These are phyloP conservation scores for Crithidia bombi DNA, from an alignment of 208 protist genomes.

Conservation along the genomic window DNA sequence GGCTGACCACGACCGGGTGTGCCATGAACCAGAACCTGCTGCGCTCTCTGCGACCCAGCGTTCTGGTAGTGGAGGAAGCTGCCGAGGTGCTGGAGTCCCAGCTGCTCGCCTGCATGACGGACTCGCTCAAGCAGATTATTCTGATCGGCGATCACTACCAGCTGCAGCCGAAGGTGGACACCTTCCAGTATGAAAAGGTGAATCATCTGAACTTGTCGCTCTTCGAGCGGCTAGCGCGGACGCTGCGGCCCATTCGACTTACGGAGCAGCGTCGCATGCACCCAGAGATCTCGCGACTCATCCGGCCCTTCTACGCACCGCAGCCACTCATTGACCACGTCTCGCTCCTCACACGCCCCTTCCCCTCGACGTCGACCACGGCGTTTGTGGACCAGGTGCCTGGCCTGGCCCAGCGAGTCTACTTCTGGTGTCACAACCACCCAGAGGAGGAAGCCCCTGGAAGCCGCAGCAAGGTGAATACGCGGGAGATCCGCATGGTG, in stretches of 20 bases:
- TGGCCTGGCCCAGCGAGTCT: slow-evolving; percentile 75
- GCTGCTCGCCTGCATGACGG: slow-evolving; percentile 91
- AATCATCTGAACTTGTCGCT: slow-evolving; percentile 90
- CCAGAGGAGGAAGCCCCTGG: slow-evolving; percentile 81
- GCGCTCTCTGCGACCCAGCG: slow-evolving; percentile 74
- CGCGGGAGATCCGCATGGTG: slow-evolving; percentile 81
- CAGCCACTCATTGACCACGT: slow-evolving; percentile 72
- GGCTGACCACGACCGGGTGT: slow-evolving; percentile 93
- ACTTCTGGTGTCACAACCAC: slow-evolving; percentile 89
- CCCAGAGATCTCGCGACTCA: slow-evolving; percentile 74
- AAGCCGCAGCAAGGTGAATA: slow-evolving; percentile 90
- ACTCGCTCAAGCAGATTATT: slow-evolving; percentile 90
- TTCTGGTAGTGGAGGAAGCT: slow-evolving; percentile 94
- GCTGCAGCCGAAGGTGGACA: slow-evolving; percentile 93
- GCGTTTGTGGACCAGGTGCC: slow-evolving; percentile 53
- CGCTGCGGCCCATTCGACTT: slow-evolving; percentile 62
- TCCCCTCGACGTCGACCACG: slow-evolving; percentile 52
- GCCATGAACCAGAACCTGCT: slow-evolving; percentile 92
- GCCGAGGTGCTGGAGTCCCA: slow-evolving; percentile 94
- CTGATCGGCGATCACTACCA: slow-evolving; percentile 94
- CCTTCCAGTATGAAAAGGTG: slow-evolving; percentile 86
- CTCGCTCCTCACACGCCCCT: slow-evolving; percentile 54
- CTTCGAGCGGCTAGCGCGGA: slow-evolving; percentile 85
- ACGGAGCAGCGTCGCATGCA: slow-evolving; percentile 94
- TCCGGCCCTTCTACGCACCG: slow-evolving; percentile 86